Evolutionary conservation across 441 rosid species (phyloP).

Genomic region (Adansonia gregorii): DNA sequence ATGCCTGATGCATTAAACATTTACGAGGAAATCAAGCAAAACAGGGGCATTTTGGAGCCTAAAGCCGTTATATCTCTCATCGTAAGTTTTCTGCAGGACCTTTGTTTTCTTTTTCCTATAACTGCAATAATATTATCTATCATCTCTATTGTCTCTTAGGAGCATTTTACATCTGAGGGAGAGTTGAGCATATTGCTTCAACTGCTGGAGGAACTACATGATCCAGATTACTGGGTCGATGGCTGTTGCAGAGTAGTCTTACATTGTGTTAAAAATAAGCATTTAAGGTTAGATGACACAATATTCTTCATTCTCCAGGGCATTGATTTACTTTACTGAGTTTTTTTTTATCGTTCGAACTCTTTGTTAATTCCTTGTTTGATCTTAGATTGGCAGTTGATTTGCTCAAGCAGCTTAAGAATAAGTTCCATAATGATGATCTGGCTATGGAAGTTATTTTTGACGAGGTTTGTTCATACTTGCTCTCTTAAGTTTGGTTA

Average conservation of each 20-base stretch:
- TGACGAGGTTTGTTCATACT: slow-evolving; percentile 60
- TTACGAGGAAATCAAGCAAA: slow-evolving; percentile 70
- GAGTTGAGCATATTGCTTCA: slow-evolving; percentile 50
- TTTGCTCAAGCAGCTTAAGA: slow-evolving; percentile 61
- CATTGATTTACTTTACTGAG: slow-evolving; percentile 18
- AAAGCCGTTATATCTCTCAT: slow-evolving; percentile 69
- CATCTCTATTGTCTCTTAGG: slow-evolving; percentile 46
- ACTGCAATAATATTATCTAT: slow-evolving; percentile 19
- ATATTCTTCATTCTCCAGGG: slow-evolving; percentile 21
- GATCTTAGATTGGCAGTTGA: slow-evolving; percentile 54
- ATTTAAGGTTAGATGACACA: slow-evolving; percentile 51
- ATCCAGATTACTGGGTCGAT: slow-evolving; percentile 54
- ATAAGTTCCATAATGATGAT: slow-evolving; percentile 48
- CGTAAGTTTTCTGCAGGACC: slow-evolving; percentile 50
- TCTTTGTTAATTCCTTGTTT: slow-evolving; percentile 26
- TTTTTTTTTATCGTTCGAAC: background rate
- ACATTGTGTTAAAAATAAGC: slow-evolving; percentile 56
- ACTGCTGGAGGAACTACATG: slow-evolving; percentile 59
- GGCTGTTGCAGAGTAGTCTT: slow-evolving; percentile 63
- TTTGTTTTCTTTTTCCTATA: slow-evolving; percentile 20
- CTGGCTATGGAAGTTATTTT: slow-evolving; percentile 44
- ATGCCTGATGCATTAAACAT: slow-evolving; percentile 63
- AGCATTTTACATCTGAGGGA: slow-evolving; percentile 48
- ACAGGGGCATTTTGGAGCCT: slow-evolving; percentile 53
- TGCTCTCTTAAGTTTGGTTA: slow-evolving; percentile 19